These are phyloP conservation scores for Colletotrichum theobromicola DNA, from an alignment of 2,329 filamentous ascomycete species.

Conservation along the genomic window DNA sequence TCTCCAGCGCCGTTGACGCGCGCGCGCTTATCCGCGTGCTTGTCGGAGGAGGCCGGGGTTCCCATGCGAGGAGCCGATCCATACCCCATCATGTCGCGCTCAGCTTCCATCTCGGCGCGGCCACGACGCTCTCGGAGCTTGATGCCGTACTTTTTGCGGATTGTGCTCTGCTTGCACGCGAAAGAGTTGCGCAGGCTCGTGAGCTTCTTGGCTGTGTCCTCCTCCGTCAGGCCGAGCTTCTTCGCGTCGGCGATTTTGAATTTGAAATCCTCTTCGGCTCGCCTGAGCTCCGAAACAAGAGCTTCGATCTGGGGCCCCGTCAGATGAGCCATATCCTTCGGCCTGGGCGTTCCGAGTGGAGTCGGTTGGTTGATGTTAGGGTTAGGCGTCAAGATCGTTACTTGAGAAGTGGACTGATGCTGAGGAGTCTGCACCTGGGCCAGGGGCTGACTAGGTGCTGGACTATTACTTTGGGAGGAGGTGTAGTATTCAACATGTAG, in stretches of 20 bases:
- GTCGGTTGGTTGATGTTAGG: not conserved
- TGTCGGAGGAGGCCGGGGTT: not conserved
- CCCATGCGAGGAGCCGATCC: not conserved
- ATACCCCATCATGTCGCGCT: constrained; percentile 41
- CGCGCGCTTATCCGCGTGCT: constrained; percentile 9
- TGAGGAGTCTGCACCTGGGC: not conserved
- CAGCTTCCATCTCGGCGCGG: constrained; percentile 48
- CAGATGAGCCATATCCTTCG: constrained; percentile 10
- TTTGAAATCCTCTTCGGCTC: constrained; percentile 33
- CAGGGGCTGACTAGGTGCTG: not conserved
- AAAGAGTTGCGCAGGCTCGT: constrained; percentile 56
- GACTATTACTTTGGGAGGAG: not conserved
- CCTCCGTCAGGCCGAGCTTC: not conserved
- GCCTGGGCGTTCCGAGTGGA: not conserved
- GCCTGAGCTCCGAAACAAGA: constrained; percentile 41
- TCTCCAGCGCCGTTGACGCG: not conserved
- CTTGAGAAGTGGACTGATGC: not conserved
- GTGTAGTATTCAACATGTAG: not conserved
- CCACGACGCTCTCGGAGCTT: constrained; percentile 54
- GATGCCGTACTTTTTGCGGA: constrained; percentile 64
- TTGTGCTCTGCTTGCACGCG: constrained; percentile 60
- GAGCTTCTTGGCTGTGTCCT: constrained; percentile 29
- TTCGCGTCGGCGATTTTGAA: not conserved
- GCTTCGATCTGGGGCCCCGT: not conserved
- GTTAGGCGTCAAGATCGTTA: not conserved